Base-by-base conservation (phyloP, 2,329 filamentous ascomycete species). In the Huntiella savannae region DNA sequence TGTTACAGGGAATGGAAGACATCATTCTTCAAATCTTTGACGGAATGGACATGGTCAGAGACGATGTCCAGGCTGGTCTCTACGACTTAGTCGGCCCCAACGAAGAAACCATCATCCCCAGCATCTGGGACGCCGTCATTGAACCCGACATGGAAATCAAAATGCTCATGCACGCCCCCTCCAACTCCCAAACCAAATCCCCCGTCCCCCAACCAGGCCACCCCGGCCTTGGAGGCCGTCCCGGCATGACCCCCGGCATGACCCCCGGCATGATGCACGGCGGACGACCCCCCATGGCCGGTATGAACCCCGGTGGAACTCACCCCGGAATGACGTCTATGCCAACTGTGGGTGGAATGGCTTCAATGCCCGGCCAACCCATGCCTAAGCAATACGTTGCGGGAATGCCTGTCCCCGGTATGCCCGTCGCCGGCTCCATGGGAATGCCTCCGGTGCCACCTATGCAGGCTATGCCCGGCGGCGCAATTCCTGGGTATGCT, bases 11-110 rank as follows among this genome's bases (percentile, higher is more conserved):
- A 13, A 88, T 91, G 82, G 82, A 88, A 59, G 79, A 84, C 40
- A 70, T 91, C 34, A 88, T 91, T 58, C 81, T 81, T 56, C 82
- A 88, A 63, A 83, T 83, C 13, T 91, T 91, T 57, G 59, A 80
- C 15, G 80, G 87, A 54, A 78, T 91, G 43, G 82, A 86, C 42
- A 66, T 78, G 10, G 76, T 88, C 46, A 80, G 80, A 1, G 77
- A 76, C 12, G 79, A 85, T 54, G 82, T 91, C 19, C 74, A 77
- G 52, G 72, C 82, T 49, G 82, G 83, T 1, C 80, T 84, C 56
- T 91, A 86, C 59, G 83, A 91, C 58, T 65, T 91, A 37, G 71
- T 84, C 44, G 83, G 81, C 0, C 82, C 83, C 4, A 75, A 84
- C 54, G 79, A 79, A 36, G 80, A 91, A 58, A 86, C 88, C 52